Base-by-base conservation (phyloP, 2,329 filamentous ascomycete species). In the Coleophoma cylindrospora region DNA sequence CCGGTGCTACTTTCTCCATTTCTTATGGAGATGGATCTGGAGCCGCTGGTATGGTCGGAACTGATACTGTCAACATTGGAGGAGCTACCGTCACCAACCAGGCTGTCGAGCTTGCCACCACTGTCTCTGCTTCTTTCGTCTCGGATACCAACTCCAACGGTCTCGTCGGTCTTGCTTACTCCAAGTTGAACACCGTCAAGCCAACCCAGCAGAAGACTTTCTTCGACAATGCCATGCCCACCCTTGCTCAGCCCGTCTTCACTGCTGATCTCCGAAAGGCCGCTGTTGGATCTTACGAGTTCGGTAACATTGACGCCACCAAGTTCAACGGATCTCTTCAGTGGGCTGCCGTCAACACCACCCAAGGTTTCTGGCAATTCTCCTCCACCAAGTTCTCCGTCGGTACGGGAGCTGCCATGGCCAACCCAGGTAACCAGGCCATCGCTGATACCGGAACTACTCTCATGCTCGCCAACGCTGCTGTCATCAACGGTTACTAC, bases 161-260 rank as follows among this genome's bases (percentile, higher is more conserved):
- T 34, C 74, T 87, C 14, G 73, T 87, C 43, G 83, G 83, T n/a
- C 74, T 87, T 44, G 83, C 75, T 3, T 66, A 61, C 55, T 62
- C 61, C 46, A 65, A 64, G 45, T 56, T 65, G 38, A 67, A 67
- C 52, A 67, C 64, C 22, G 59, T 67, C 47, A 57, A 62, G 55
- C 65, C 65, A 11, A 48, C 54, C 17, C 54, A 60, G 17, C 63
- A 66, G 52, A 66, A 66, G 54, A 67, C 65, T 22, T 67, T 65
- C 57, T 66, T 67, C 49, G 64, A 65, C 48, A 67, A 66, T 54
- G 60, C 57, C 38, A 53, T 61, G 43, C 37, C 57, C n/a, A 50
- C 49, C 36, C 63, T 67, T 22, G 53, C 56, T n/a, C 41, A 81
- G 85, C 76, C 75, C 11, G 64, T 86, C 38, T 84, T 85, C 65